Evolutionary conservation across 2,329 filamentous ascomycete genomes (phyloP), one percentile per base, ranked within the genome.

Genomic region (Xenoacremonium recifei): DNA sequence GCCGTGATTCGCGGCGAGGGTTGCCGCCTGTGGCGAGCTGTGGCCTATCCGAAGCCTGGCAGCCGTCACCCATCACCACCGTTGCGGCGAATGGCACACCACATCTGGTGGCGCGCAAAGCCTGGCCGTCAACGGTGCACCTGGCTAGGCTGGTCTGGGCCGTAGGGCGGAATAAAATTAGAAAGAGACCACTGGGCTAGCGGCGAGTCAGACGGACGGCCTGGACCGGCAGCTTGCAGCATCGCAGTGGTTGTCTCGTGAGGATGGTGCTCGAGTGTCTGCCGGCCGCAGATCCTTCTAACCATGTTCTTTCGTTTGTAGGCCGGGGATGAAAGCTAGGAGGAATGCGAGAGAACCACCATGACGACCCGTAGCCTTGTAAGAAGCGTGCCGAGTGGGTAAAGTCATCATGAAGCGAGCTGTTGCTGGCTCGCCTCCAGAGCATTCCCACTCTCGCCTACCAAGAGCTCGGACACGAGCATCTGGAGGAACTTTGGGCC

Each of bases 131-230:
- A 13, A 27, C 13, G 23, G 23, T 35, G 37, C 39, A 45, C 47
- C 42, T 33, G 32, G 36, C 19, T 43, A 53, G 51, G 45, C 50
- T 41, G 21, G 42, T 40, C 29, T 39, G 30, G 44, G 47, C 38
- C 50, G 53, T 42, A 37, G 17, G 18, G 33, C 33, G 30, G 39
- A 40, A 21, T 48, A 53, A 53, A 53, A 53, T 53, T 53, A 53
- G 50, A 53, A 52, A 37, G 25, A 37, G 21, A 25, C 15, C 23
- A 27, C 23, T 13, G 13, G 23, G 23, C 15, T 32, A 32, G 29
- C 15, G 29, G 9, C 9, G 13, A 44, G 25, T 21, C 15, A 35
- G 33, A n/a, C 21, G 15, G 30, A 27, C 42, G 21, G 45, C 35
- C 27, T 37, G 23, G 31, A 21, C 44, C 37, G 37, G 35, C 12